Percentiles rank a stretch among this genome's conserved stretches.
Conservation (phyloP, 257 asterid genomes). For the Ballota nigra region DNA sequence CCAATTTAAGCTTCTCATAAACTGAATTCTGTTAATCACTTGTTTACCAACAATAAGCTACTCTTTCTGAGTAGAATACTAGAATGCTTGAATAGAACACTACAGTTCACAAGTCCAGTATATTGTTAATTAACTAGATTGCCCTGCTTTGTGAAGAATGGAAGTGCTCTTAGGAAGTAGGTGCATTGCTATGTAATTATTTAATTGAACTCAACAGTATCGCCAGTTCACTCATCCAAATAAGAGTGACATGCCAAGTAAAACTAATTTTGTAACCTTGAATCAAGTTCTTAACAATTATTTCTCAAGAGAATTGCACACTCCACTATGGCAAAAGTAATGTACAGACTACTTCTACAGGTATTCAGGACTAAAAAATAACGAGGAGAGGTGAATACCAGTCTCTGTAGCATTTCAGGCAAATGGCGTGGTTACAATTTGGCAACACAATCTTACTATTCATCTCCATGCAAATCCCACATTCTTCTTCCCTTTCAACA, state of each 20-base stretch:
- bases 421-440: slow-evolving; percentile 77
- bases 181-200: neutral
- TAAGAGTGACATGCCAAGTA: neutral
- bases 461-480: slow-evolving; percentile 96
- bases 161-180: neutral
- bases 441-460: slow-evolving; percentile 86
- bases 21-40: neutral
- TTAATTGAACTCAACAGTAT: neutral
- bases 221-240: neutral
- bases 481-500: slow-evolving; percentile 89
- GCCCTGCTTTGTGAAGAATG: neutral
- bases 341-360: neutral
- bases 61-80: neutral
- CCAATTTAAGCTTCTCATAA: too few species aligned
- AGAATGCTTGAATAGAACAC: neutral
- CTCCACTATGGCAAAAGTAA: neutral
- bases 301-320: too few species aligned
- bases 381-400: slow-evolving; percentile 47
- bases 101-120: neutral
- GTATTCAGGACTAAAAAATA: neutral
- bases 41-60: neutral
- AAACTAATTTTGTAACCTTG: neutral
- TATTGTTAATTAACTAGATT: neutral
- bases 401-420: slow-evolving; percentile 91
- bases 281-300: neutral